Evolutionary conservation across 1,284 basidiomycete genomes (phyloP).

Genomic region (Boletus smithii): DNA sequence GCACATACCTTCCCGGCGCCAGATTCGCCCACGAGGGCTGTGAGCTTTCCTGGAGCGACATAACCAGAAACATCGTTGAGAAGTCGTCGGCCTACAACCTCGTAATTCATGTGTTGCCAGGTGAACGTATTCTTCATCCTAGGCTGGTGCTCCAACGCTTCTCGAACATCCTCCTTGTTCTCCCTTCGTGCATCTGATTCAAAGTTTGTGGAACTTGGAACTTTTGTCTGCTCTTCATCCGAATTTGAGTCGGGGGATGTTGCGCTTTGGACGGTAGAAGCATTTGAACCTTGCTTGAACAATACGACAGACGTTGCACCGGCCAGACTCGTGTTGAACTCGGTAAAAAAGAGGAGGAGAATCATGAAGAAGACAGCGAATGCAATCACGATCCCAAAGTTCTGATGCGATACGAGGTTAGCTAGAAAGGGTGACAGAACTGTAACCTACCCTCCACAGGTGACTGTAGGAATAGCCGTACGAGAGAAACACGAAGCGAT

Average conservation of each 20-base stretch:
- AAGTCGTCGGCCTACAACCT: slow-evolving; percentile 57
- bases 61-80: slow-evolving; percentile 82
- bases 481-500: slow-evolving; percentile 44
- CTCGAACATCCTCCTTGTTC: slow-evolving; percentile 6
- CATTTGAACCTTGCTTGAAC: slow-evolving; percentile 43
- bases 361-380: slow-evolving; percentile 49
- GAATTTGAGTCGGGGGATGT: background rate
- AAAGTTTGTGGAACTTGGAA: slow-evolving; percentile 19
- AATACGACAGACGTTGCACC: slow-evolving; percentile 35
- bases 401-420: slow-evolving; percentile 31
- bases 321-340: slow-evolving; percentile 39
- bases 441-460: slow-evolving; percentile 62
- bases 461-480: slow-evolving; percentile 62
- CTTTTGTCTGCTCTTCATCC: slow-evolving; percentile 33
- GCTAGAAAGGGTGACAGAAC: slow-evolving; percentile 4
- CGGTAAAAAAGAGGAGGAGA: slow-evolving; percentile 53
- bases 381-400: slow-evolving; percentile 53
- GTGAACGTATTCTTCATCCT: slow-evolving; percentile 46
- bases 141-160: slow-evolving; percentile 19
- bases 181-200: slow-evolving; percentile 26
- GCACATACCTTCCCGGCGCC: slow-evolving; percentile 69
- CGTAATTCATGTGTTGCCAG: slow-evolving; percentile 62
- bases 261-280: slow-evolving; percentile 8
- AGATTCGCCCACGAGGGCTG: slow-evolving; percentile 76
- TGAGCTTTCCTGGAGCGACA: slow-evolving; percentile 78